phyloP scores from a whole-genome alignment of 495 filamentous ascomycete genomes.

The Aspergillus panamensis region DNA sequence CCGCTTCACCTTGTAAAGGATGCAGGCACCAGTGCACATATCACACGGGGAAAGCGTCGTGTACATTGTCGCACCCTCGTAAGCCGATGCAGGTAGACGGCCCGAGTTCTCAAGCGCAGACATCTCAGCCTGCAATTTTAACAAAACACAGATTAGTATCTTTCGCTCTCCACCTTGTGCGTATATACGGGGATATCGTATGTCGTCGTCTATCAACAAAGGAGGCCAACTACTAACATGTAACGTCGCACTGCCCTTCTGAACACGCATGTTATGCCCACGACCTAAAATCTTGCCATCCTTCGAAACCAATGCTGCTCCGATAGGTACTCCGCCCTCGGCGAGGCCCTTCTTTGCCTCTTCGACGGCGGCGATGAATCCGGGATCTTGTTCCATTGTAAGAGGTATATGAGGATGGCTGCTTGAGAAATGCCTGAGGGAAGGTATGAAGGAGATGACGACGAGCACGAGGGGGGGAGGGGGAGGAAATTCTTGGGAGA shows the following conservation, averaged over 20 bases:
- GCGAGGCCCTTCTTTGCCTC: constrained; percentile 63
- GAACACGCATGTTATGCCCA: constrained; percentile 79
- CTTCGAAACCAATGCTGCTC: constrained; percentile 66
- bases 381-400: constrained; percentile 45
- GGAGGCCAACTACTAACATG: constrained; percentile 55
- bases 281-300: constrained; percentile 73
- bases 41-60: constrained; percentile 85
- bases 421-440: neutral
- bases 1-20: constrained; percentile 74
- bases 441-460: neutral
- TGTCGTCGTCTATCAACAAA: neutral
- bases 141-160: neutral
- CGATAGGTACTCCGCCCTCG: constrained; percentile 84
- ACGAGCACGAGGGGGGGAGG: neutral
- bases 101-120: constrained; percentile 76
- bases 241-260: constrained; percentile 69
- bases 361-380: constrained; percentile 64
- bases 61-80: constrained; percentile 77
- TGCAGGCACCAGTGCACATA: constrained; percentile 83
- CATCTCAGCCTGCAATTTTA: constrained; percentile 63
- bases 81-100: constrained; percentile 66
- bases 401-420: neutral
- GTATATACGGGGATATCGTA: neutral
- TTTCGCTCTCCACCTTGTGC: neutral
- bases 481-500: neutral